Percentiles rank a stretch among this genome's conserved stretches.
Evolutionary conservation across 768 basidiomycete genomes (phyloP).

Genomic region (Antrodiella citrinella): DNA sequence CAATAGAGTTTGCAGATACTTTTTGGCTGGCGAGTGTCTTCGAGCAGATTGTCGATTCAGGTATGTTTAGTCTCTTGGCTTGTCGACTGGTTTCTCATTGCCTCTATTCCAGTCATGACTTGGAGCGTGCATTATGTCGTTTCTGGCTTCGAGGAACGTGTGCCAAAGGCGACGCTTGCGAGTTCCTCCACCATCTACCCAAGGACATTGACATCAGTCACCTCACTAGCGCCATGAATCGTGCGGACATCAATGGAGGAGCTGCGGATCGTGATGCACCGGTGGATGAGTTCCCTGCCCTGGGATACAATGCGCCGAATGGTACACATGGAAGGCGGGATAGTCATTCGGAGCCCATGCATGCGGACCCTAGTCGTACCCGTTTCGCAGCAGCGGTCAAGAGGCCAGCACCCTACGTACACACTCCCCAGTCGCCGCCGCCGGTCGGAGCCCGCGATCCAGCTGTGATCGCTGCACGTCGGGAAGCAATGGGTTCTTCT

Average conservation of each 20-base stretch:
- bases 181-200: slow-evolving; percentile 89
- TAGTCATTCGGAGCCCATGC: slow-evolving; percentile 27
- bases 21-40: slow-evolving; percentile 92
- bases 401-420: slow-evolving; percentile 34
- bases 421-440: slow-evolving; percentile 18
- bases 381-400: slow-evolving; percentile 90
- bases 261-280: slow-evolving; percentile 23
- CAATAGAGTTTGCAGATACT: slow-evolving; percentile 90
- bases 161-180: slow-evolving; percentile 93
- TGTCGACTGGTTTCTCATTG: slow-evolving; percentile 3
- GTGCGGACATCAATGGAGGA: slow-evolving; percentile 40
- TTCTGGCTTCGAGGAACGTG: slow-evolving; percentile 99
- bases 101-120: slow-evolving; percentile 63
- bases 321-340: slow-evolving; percentile 37
- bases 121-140: slow-evolving; percentile 88
- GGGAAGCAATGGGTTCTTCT: slow-evolving; percentile 50
- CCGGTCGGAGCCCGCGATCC: slow-evolving; percentile 16
- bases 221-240: slow-evolving; percentile 58
- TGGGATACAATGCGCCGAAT: slow-evolving; percentile 35
- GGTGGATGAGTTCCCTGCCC: slow-evolving; percentile 66
- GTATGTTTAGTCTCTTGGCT: slow-evolving; percentile 34
- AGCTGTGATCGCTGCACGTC: slow-evolving; percentile 39
- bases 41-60: slow-evolving; percentile 97
- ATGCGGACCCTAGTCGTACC: slow-evolving; percentile 80
- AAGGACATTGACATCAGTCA: slow-evolving; percentile 75